Conservation (phyloP, 2,329 filamentous ascomycete genomes). For the Ophiostoma novo-ulmi region DNA sequence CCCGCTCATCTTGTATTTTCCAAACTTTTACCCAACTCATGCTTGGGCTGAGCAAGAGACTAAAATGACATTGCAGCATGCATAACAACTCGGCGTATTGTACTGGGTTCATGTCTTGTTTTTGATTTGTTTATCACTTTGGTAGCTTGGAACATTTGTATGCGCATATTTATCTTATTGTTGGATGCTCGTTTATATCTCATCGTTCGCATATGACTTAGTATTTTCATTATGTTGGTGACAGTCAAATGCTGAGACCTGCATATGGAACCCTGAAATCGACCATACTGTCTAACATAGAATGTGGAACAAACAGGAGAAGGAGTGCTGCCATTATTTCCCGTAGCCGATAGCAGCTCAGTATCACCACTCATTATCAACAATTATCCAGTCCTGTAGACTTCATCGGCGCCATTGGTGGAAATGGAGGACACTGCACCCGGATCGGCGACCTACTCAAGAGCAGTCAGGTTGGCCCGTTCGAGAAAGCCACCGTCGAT, state of each 20-base stretch:
- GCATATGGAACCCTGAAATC: not conserved
- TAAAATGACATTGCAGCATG: slow-evolving; percentile 5
- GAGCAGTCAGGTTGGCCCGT: slow-evolving; percentile 29
- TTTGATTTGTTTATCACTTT: not conserved
- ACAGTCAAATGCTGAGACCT: not conserved
- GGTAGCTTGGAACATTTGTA: not conserved
- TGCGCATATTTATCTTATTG: not conserved
- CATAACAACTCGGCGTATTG: slow-evolving; percentile 1
- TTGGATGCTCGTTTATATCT: not conserved
- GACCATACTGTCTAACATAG: not conserved
- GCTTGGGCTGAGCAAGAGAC: not conserved
- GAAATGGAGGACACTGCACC: not conserved
- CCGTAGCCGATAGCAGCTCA: not conserved
- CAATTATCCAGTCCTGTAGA: not conserved
- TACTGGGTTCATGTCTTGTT: not conserved
- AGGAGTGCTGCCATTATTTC: not conserved
- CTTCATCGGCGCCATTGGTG: too few relatives aligned
- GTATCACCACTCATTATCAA: not conserved
- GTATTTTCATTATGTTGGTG: not conserved
- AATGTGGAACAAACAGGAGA: not conserved
- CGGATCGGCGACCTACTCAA: slow-evolving; percentile 8
- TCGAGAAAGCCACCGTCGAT: slow-evolving; percentile 35
- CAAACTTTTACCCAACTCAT: not conserved
- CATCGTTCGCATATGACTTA: not conserved
- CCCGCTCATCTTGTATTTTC: not conserved